Conservation (phyloP, 2,329 filamentous ascomycete genomes). For the Sclerotinia sclerotiorum region DNA sequence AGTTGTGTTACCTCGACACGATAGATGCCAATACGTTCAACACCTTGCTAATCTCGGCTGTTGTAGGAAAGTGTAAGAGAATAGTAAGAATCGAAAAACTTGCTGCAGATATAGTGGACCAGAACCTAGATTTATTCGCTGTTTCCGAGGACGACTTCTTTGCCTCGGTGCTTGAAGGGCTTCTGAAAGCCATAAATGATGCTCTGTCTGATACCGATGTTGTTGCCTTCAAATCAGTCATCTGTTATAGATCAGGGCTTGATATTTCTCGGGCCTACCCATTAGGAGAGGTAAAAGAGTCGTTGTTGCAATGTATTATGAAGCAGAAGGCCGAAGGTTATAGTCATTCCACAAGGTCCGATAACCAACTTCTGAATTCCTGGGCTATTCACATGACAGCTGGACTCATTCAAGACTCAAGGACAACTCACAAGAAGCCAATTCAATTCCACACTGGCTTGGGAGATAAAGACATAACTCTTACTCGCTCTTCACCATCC, state of each 20-base stretch:
- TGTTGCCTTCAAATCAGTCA: conserved; percentile 78
- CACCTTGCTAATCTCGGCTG: not conserved
- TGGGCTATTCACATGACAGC: conserved; percentile 66
- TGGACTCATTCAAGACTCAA: conserved; percentile 52
- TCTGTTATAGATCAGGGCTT: conserved; percentile 78
- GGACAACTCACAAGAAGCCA: conserved; percentile 59
- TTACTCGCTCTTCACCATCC: conserved; percentile 70
- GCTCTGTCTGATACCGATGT: conserved; percentile 66
- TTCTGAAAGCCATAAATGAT: conserved; percentile 51
- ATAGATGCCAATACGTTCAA: not conserved
- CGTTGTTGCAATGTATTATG: conserved; percentile 36
- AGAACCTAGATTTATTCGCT: conserved; percentile 43
- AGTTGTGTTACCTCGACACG: conserved; percentile 11
- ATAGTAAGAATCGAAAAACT: conserved; percentile 77
- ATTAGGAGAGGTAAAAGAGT: conserved; percentile 34
- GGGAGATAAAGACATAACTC: conserved; percentile 74
- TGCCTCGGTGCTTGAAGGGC: conserved; percentile 43
- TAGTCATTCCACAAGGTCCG: conserved; percentile 52
- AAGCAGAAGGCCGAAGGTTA: conserved; percentile 30
- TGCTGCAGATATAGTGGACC: conserved; percentile 60
- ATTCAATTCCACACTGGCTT: conserved; percentile 83
- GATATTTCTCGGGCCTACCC: conserved; percentile 50
- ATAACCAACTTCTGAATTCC: conserved; percentile 66
- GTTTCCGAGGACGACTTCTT: conserved; percentile 41
- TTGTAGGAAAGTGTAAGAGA: conserved; percentile 55